Percentiles rank a stretch among this genome's conserved stretches.
phyloP scores from a whole-genome alignment of 768 basidiomycete genomes.

The Pluteus cervinus region DNA sequence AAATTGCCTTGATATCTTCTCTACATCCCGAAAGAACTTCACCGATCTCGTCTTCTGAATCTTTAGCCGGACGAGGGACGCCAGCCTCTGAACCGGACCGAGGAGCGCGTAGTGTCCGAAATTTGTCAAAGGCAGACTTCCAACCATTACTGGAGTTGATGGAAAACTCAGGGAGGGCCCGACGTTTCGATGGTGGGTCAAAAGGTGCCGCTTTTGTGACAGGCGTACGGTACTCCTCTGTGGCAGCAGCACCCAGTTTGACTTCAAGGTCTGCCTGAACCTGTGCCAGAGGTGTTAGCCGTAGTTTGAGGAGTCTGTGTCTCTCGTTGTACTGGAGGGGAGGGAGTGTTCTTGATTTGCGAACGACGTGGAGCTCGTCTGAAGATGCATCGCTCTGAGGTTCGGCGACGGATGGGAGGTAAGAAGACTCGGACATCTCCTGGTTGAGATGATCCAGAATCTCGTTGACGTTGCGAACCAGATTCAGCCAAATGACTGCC shows the following conservation, averaged over 20 bases:
- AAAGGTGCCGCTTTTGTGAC: conserved; percentile 37
- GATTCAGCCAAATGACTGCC: conserved; percentile 71
- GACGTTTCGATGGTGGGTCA: conserved; percentile 19
- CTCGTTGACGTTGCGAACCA: conserved; percentile 65
- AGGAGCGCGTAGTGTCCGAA: conserved; percentile 33
- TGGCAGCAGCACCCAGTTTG: conserved; percentile 51
- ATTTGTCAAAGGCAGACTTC: conserved; percentile 55
- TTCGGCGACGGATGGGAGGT: conserved; percentile 13
- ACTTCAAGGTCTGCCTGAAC: conserved; percentile 57
- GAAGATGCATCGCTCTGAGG: conserved; percentile 32
- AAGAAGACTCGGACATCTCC: conserved; percentile 46
- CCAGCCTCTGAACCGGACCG: conserved; percentile 14
- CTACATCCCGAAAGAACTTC: conserved; percentile 55
- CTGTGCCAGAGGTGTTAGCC: conserved; percentile 49
- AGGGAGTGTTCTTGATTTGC: conserved; percentile 30
- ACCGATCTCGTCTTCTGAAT: conserved; percentile 47
- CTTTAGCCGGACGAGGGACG: conserved; percentile 23
- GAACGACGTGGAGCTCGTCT: conserved; percentile 29
- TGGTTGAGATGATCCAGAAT: conserved; percentile 52
- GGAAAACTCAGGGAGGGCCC: conserved; percentile 43
- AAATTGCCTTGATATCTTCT: conserved; percentile 62
- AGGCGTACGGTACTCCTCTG: conserved; percentile 39
- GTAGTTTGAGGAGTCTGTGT: conserved; percentile 52
- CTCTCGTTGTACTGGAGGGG: conserved; percentile 52
- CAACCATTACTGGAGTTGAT: conserved; percentile 61